Evolutionary conservation across 805 yeast species (phyloP), one percentile per base, ranked within the genome.

Genomic region (Myxozyma sirexii): DNA sequence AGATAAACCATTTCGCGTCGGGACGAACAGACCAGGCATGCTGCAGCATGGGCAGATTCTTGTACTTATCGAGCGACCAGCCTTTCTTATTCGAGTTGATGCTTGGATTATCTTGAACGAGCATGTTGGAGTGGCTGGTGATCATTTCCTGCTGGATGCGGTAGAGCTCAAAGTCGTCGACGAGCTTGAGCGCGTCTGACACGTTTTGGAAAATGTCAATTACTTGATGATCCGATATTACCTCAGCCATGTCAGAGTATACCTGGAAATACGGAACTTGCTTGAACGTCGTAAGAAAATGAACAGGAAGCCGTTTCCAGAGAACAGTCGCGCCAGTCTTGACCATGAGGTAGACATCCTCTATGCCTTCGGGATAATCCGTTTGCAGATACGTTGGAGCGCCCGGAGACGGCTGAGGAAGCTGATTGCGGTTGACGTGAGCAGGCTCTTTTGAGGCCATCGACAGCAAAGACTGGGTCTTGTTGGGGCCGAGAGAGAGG

Each of bases 51-150:
- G 77, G 77, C 15, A 75, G 26, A 58, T 72, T 74, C 68, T 75
- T 75, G 69, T 68, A 75, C 60, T 68, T 68, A 62, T 75, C 78
- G 19, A 72, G 63, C 10, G 59, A 63, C 76, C 77, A 74, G 49
- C 76, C 76, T 31, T 33, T 53, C n/a, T 54, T 42, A 10, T 21
- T 38, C 4, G 21, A 8, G 4, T 47, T 26, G 33, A 59, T 49
- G 5, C 54, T 61, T 13, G 27, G 31, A 42, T 59, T 45, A 27
- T 55, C 61, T 26, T 59, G 50, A 13, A 60, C 57, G 3, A 46
- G 48, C 6, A 47, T 44, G 38, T 51, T 56, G 21, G 60, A 23
- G 19, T 50, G 60, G 46, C 24, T 29, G 27, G 43, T 46, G 12
- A 37, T 42, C 51, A 51, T 29, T 29, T 56, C 60, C 50, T 49